Percentiles rank a stretch among this genome's conserved stretches.
These are phyloP conservation scores for Cicer bijugum DNA, from an alignment of 306 rosid species.

Conservation along the genomic window DNA sequence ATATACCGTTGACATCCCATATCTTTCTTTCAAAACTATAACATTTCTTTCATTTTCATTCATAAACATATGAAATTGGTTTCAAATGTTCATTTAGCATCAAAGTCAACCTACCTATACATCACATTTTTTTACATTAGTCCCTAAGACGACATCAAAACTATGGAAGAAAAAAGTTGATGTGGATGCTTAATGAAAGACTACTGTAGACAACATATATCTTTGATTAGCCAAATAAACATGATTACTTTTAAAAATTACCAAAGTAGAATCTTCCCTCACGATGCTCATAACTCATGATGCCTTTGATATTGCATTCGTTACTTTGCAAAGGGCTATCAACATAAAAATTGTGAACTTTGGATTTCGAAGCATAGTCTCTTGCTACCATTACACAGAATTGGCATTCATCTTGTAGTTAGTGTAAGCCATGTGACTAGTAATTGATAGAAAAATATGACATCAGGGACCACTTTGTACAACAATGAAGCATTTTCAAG, in stretches of 20 bases:
- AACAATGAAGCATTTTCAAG: neutral
- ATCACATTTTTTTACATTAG: too few species aligned
- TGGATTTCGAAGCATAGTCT: neutral
- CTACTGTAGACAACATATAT: neutral
- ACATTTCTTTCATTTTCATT: too few species aligned
- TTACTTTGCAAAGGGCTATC: neutral
- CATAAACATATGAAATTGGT: too few species aligned
- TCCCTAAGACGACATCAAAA: neutral
- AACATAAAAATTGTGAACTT: neutral
- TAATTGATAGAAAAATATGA: neutral
- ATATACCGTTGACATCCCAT: too few species aligned
- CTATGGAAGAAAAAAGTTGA: neutral
- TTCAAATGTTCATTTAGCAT: too few species aligned
- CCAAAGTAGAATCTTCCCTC: too few species aligned
- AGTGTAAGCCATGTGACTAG: neutral
- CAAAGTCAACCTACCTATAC: too few species aligned
- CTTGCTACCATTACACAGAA: neutral
- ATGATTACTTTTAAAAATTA: neutral
- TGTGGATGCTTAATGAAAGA: neutral
- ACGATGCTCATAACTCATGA: too few species aligned
- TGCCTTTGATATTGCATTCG: neutral
- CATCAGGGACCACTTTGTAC: neutral
- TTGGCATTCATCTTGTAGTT: neutral
- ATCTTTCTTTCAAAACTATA: too few species aligned
- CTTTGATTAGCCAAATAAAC: neutral